Evolutionary conservation across 1,284 basidiomycete genomes (phyloP).

Genomic region (Athelia psychrophila): DNA sequence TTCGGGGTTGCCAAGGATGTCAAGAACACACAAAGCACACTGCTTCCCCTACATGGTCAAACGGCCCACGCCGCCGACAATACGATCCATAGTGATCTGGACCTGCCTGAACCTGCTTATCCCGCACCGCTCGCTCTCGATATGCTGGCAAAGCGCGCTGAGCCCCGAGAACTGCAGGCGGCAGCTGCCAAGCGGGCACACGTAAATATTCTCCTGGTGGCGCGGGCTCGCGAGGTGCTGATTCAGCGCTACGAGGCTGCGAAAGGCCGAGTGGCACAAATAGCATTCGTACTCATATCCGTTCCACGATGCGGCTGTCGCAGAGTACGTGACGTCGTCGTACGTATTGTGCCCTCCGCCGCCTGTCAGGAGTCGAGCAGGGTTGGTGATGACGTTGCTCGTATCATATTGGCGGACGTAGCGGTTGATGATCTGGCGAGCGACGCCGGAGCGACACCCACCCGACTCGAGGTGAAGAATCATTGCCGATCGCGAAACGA

Average conservation of each 20-base stretch:
- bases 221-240: conserved; percentile 49
- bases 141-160: conserved; percentile 49
- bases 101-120: conserved; percentile 40
- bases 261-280: conserved; percentile 43
- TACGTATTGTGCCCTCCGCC: conserved; percentile 12
- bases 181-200: conserved; percentile 40
- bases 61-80: conserved; percentile 28
- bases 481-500: conserved; percentile 42
- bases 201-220: conserved; percentile 42
- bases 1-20: too few species aligned
- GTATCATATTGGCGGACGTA: conserved; percentile 31
- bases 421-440: conserved; percentile 31
- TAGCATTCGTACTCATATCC: conserved; percentile 48
- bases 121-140: conserved; percentile 54
- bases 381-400: conserved; percentile 30
- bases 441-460: conserved; percentile 35
- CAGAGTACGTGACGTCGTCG: conserved; percentile 26
- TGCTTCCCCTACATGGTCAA: too few species aligned
- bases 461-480: conserved; percentile 46
- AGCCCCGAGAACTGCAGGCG: conserved; percentile 36
- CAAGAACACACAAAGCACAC: too few species aligned
- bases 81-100: conserved; percentile 32
- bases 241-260: conserved; percentile 38
- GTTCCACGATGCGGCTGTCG: conserved; percentile 45
- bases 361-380: conserved; percentile 31